Evolutionary conservation across 345 rosid genomes (phyloP).

Genomic region (Hirschfeldia incana): DNA sequence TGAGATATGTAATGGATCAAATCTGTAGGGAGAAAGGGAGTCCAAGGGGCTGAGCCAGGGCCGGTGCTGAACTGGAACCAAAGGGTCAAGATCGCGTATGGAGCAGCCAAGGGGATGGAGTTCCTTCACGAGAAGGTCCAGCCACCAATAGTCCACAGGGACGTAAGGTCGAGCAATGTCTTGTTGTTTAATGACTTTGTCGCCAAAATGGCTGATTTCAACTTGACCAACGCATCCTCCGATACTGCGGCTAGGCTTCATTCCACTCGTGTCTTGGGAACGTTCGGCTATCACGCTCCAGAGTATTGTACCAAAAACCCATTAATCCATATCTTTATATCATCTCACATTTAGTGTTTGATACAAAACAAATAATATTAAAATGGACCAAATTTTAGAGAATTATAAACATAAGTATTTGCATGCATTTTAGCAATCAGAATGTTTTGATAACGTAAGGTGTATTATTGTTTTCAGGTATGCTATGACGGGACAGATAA

Average conservation of each 20-base stretch:
- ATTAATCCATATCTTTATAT: not conserved
- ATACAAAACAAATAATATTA: not conserved
- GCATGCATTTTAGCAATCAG: not conserved
- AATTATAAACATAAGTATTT: not conserved
- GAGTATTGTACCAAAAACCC: constrained; percentile 49
- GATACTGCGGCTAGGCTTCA: constrained; percentile 93
- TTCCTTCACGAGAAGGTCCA: constrained; percentile 92
- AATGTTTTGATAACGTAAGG: not conserved
- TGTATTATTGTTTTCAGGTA: constrained; percentile 52
- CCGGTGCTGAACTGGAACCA: constrained; percentile 87
- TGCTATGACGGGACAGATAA: constrained; percentile 99
- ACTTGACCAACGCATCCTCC: constrained; percentile 79
- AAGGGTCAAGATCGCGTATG: constrained; percentile 84
- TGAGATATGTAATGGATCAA: not conserved
- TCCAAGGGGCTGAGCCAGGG: constrained; percentile 95
- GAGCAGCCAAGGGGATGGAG: constrained; percentile 94
- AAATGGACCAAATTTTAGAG: not conserved
- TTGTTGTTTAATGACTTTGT: constrained; percentile 75
- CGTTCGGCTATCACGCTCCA: constrained; percentile 99
- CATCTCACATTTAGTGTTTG: not conserved
- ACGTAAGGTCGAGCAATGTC: constrained; percentile 94
- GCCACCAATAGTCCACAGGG: constrained; percentile 90
- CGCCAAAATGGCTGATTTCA: constrained; percentile 92
- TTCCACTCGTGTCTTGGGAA: constrained; percentile 94
- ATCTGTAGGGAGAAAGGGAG: constrained; percentile 85